Percentiles rank a stretch among this genome's conserved stretches.
phyloP scores from a whole-genome alignment of 208 protist genomes.

The Naegleria lovaniensis region DNA sequence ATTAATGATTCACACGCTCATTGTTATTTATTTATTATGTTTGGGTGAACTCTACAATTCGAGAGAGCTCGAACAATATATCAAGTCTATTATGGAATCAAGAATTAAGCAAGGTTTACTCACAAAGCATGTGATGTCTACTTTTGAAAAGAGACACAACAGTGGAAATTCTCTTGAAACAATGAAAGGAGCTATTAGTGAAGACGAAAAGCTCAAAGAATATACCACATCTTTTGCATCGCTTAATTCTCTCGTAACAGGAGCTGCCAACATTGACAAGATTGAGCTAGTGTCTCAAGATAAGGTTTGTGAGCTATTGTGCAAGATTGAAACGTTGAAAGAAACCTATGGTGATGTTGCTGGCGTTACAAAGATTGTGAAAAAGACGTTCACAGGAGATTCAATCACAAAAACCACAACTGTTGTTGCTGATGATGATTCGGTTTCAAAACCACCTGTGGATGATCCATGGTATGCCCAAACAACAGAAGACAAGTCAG shows the following conservation, averaged over 20 bases:
- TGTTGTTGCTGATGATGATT: not conserved
- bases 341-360: not conserved
- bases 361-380: not conserved
- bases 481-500: not conserved
- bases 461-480: not conserved
- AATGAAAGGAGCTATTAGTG: not conserved
- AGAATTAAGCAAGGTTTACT: not conserved
- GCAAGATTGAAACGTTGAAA: not conserved
- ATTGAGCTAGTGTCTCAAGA: not conserved
- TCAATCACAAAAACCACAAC: not conserved
- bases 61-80: not conserved
- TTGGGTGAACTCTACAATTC: not conserved
- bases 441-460: not conserved
- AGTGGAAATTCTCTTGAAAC: not conserved
- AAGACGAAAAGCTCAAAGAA: not conserved
- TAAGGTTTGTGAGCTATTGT: not conserved
- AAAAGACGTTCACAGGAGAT: not conserved
- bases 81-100: not conserved
- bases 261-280: not conserved
- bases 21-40: not conserved
- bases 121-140: not conserved
- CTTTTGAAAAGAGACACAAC: not conserved
- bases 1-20: not conserved
- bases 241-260: not conserved
- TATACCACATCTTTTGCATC: not conserved